Conservation (phyloP, 768 basidiomycete genomes). For the Tricholoma bakamatsutake region DNA sequence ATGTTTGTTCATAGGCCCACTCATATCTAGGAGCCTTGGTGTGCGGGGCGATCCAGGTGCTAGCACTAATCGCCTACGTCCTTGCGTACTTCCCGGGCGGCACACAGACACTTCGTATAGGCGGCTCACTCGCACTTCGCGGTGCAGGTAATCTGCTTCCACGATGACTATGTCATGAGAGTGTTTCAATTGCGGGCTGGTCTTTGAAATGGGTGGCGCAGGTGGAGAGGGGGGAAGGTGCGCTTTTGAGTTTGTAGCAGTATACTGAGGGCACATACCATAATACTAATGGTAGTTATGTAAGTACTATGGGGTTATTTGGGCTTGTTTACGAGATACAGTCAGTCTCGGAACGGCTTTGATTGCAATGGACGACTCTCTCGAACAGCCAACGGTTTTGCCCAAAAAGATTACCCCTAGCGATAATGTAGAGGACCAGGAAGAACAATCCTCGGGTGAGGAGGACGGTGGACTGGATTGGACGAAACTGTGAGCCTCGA, state of each 20-base stretch:
- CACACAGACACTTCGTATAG: constrained; percentile 72
- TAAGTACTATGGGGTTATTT: constrained; percentile 6
- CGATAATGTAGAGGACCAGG: constrained; percentile 31
- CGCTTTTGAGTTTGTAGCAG: not conserved
- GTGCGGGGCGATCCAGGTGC: constrained; percentile 77
- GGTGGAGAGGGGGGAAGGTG: not conserved
- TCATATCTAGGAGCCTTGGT: constrained; percentile 86
- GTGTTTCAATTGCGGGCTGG: not conserved
- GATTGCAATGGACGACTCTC: constrained; percentile 17
- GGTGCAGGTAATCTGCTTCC: constrained; percentile 83
- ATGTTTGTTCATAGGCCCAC: constrained; percentile 44
- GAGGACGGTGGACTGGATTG: constrained; percentile 79
- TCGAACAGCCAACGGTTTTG: constrained; percentile 15
- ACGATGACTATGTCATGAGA: constrained; percentile 34
- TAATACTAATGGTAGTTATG: not conserved
- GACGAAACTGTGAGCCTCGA: constrained; percentile 61
- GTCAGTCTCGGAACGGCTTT: constrained; percentile 4
- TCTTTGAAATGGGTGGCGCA: too few species aligned
- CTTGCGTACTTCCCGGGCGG: constrained; percentile 96
- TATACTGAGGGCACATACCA: too few species aligned
- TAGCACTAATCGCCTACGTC: constrained; percentile 83
- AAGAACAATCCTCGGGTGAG: constrained; percentile 49
- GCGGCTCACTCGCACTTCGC: constrained; percentile 73
- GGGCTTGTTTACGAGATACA: constrained; percentile 19
- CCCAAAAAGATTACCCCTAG: constrained; percentile 12